Evolutionary conservation across 495 filamentous ascomycete species (phyloP), one percentile per base, ranked within the genome.

Genomic region (Penicillium pancosmium): DNA sequence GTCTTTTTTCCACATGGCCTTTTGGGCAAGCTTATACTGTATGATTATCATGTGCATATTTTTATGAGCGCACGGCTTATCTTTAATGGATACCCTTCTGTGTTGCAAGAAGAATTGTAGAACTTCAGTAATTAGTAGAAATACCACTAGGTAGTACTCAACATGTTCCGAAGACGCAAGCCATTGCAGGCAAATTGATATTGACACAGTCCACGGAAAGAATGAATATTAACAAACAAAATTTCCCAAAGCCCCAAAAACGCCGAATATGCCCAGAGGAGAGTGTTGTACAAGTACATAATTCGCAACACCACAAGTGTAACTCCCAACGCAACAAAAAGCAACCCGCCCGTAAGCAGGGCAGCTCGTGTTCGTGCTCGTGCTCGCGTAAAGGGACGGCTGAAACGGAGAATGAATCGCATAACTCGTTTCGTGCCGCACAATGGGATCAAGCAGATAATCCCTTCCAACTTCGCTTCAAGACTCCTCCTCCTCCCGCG

Each of bases 181-280:
- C 5, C 10, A n/a, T 40, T 40, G 36, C 12, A 31, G 8, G 27
- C 8, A 40, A 40, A 4, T 12, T 40, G 36, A 13, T 40, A 40
- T 13, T 40, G 36, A 40, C 36, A 40, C 36, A 40, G 27, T 40
- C 2, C 36, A 40, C 36, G n/a, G 12, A 40, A 4, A 23, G 27
- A 31, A 31, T 7, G 8, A 31, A 31, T 31, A 31, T 31, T 8
- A n/a, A 44, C 15, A 44, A 44, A 16, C 4, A 6, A 3, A 16
- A 44, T n/a, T 19, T 16, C 15, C 16, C 46, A 48, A 48, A 27
- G 23, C 3, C 23, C 18, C 19, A 27, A 10, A 21, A 77, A 75
- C 69, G 63, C 72, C 72, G 16, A 57, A 49, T 50, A 71, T 72
- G 69, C 68, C 61, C 63, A 73, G 68, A 75, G 73, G 60, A 74